These are phyloP conservation scores for Naganishia antarctica DNA, from an alignment of 768 basidiomycete genomes.

Conservation along the genomic window DNA sequence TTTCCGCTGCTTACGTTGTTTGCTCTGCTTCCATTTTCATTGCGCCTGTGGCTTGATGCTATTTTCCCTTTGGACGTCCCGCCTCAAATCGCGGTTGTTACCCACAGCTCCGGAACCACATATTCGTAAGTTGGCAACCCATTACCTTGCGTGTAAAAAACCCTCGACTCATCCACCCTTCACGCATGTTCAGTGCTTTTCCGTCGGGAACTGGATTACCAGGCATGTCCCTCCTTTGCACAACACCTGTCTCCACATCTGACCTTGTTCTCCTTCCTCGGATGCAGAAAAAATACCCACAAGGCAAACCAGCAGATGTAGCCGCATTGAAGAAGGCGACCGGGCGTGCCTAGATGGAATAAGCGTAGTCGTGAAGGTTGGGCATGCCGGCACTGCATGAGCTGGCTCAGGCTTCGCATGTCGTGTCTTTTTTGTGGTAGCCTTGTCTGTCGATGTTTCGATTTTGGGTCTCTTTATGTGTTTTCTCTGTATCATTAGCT, in stretches of 20 bases:
- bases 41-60: background rate
- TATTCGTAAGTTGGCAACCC: conserved; percentile 39
- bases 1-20: too few relatives aligned
- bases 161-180: background rate
- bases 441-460: background rate
- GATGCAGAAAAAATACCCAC: conserved; percentile 26
- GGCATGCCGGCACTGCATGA: too few relatives aligned
- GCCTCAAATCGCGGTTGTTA: conserved; percentile 12
- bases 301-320: conserved; percentile 27
- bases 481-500: background rate
- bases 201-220: conserved; percentile 39
- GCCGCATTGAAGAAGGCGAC: conserved; percentile 22
- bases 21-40: too few relatives aligned
- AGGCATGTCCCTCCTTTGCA: background rate
- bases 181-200: conserved; percentile 40
- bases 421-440: too few relatives aligned
- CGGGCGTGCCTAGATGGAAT: conserved; percentile 2
- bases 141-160: background rate
- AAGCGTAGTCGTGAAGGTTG: too few relatives aligned
- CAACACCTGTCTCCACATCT: too few relatives aligned
- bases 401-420: too few relatives aligned
- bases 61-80: too few relatives aligned
- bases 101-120: conserved; percentile 47
- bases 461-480: background rate
- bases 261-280: too few relatives aligned